Conservation (phyloP, 192 early-diverging fungal genomes). For the Podila verticillata region DNA sequence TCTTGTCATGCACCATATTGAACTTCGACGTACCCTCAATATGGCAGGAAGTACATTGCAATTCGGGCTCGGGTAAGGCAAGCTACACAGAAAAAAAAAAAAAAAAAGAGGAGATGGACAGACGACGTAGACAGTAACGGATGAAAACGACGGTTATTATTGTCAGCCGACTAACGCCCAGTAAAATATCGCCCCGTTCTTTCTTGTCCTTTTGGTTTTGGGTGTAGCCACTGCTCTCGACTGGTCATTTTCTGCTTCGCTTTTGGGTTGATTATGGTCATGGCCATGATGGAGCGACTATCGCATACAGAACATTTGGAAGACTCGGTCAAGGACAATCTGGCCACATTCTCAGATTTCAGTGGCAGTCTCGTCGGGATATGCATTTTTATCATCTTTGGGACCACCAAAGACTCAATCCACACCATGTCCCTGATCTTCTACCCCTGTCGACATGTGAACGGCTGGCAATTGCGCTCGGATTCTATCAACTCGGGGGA, state of each 20-base stretch:
- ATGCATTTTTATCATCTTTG: constrained; percentile 28
- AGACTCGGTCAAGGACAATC: not conserved
- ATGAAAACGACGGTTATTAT: too few relatives aligned
- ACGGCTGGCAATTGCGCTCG: not conserved
- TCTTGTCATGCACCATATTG: constrained; percentile 5
- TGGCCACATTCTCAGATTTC: constrained; percentile 14
- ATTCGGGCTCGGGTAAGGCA: constrained; percentile 18
- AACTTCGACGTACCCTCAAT: constrained; percentile 15
- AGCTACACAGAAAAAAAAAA: not conserved
- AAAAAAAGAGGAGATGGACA: not conserved
- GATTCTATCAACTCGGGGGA: not conserved
- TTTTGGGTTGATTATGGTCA: constrained; percentile 10
- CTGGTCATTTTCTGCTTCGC: constrained; percentile 18
- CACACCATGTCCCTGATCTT: not conserved
- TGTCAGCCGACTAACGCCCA: too few relatives aligned
- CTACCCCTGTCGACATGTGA: not conserved
- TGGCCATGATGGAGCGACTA: constrained; percentile 20
- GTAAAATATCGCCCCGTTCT: too few relatives aligned
- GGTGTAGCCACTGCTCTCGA: constrained; percentile 26
- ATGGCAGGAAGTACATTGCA: not conserved
- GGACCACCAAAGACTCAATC: constrained; percentile 22
- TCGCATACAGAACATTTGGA: not conserved
- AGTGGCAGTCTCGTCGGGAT: constrained; percentile 27
- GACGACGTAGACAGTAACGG: too few relatives aligned
- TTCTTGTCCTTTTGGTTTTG: not conserved